Conservation (phyloP, 1,284 basidiomycete genomes). For the Trametes sp. region DNA sequence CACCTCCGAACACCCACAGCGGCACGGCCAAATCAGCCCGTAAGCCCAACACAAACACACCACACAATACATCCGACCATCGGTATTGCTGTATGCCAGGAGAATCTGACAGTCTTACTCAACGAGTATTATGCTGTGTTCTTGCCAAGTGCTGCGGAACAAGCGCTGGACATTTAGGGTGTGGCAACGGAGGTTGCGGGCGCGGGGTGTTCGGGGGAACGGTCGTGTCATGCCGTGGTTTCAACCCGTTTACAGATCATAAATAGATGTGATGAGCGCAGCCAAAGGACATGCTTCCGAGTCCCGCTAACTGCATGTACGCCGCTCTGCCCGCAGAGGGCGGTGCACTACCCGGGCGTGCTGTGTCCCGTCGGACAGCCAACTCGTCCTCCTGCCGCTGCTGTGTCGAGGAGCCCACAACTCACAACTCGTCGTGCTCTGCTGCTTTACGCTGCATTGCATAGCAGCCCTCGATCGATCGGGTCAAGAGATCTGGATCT, state of each 20-base stretch:
- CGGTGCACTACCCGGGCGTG: neutral
- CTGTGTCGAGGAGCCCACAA: neutral
- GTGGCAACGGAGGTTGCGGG: conserved; percentile 1
- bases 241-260: conserved; percentile 6
- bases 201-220: conserved; percentile 13
- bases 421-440: neutral
- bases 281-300: neutral
- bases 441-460: neutral
- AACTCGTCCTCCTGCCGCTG: neutral
- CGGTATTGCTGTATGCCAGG: too few relatives aligned
- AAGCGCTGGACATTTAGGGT: neutral
- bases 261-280: conserved; percentile 14
- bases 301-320: neutral
- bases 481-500: neutral
- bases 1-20: too few relatives aligned
- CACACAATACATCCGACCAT: too few relatives aligned
- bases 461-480: conserved; percentile 5
- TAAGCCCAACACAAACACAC: too few relatives aligned
- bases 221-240: conserved; percentile 4
- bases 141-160: conserved; percentile 5
- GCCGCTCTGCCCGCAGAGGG: neutral
- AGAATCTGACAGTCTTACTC: too few relatives aligned
- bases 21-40: too few relatives aligned
- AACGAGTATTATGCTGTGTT: too few relatives aligned
- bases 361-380: neutral